A percentile compares a stretch with the other conserved stretches of the same genome.
These are phyloP conservation scores for Boletus rex-veris DNA, from an alignment of 768 basidiomycete genomes.

Conservation along the genomic window DNA sequence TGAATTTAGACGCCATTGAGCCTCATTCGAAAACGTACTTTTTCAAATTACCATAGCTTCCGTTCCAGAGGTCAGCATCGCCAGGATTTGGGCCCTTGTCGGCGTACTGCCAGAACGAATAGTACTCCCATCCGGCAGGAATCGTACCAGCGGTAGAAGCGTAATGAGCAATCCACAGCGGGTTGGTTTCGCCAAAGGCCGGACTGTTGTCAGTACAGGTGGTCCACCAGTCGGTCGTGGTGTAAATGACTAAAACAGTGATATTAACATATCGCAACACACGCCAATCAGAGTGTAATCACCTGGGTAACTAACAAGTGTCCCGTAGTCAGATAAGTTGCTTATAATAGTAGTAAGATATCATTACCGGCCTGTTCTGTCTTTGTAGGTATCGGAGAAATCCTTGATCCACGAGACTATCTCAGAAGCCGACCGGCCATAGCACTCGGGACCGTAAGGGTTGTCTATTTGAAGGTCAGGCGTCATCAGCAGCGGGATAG, in stretches of 20 bases:
- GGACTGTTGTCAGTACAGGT: conserved; percentile 60
- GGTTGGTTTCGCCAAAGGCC: conserved; percentile 47
- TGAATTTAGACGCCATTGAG: not conserved
- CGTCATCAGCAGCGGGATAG: not conserved
- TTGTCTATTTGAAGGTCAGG: conserved; percentile 38
- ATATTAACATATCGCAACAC: not conserved
- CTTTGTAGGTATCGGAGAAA: conserved; percentile 58
- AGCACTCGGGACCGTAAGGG: conserved; percentile 50
- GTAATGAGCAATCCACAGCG: conserved; percentile 60
- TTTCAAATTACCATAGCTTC: conserved; percentile 41
- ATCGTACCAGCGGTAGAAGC: conserved; percentile 49
- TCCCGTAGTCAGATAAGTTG: not conserved
- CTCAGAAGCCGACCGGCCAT: conserved; percentile 45
- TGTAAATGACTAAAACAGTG: conserved; percentile 48
- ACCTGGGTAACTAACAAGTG: conserved; percentile 39
- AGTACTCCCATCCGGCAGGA: conserved; percentile 55
- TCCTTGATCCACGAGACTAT: conserved; percentile 66
- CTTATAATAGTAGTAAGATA: not conserved
- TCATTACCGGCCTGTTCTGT: conserved; percentile 43
- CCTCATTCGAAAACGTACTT: conserved; percentile 25
- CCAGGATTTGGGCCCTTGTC: conserved; percentile 54
- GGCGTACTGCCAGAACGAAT: conserved; percentile 62
- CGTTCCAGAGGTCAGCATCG: conserved; percentile 57
- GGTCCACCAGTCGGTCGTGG: conserved; percentile 66
- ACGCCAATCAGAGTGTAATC: conserved; percentile 2